Conservation (phyloP, 805 yeast species). For the Kodamaea lidongshanica region DNA sequence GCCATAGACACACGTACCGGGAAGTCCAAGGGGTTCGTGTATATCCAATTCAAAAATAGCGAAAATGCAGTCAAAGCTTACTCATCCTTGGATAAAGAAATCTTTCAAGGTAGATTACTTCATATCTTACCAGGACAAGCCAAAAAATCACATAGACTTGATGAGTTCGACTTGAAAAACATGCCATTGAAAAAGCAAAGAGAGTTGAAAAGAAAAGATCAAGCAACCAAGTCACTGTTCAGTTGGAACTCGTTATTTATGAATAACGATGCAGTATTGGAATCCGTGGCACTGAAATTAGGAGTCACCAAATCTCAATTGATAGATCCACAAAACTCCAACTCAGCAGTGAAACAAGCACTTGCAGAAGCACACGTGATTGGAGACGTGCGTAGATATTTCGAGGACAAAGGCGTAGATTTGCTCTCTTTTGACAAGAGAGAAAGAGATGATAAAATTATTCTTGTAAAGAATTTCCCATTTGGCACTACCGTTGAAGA, state of each 20-base stretch:
- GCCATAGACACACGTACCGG: slow-evolving; percentile 90
- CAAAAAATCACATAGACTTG: slow-evolving; percentile 75
- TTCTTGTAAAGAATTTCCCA: slow-evolving; percentile 86
- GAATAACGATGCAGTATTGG: slow-evolving; percentile 87
- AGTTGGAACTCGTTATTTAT: slow-evolving; percentile 92
- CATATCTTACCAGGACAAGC: slow-evolving; percentile 84
- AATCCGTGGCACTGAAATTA: slow-evolving; percentile 76
- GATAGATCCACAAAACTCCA: slow-evolving; percentile 80
- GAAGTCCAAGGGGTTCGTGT: slow-evolving; percentile 87
- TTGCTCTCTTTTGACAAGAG: slow-evolving; percentile 57
- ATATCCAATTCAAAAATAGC: slow-evolving; percentile 62
- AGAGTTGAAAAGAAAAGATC: slow-evolving; percentile 74
- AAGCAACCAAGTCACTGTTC: slow-evolving; percentile 81
- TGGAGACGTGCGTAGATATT: slow-evolving; percentile 82
- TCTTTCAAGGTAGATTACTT: slow-evolving; percentile 88
- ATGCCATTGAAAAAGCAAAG: slow-evolving; percentile 88
- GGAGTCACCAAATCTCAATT: slow-evolving; percentile 80
- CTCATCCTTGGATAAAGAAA: slow-evolving; percentile 69
- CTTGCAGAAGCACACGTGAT: slow-evolving; percentile 95
- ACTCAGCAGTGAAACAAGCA: slow-evolving; percentile 93
- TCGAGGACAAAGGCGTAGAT: slow-evolving; percentile 82
- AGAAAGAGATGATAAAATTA: slow-evolving; percentile 73
- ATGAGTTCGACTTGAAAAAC: slow-evolving; percentile 86
- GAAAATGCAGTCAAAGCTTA: slow-evolving; percentile 75
- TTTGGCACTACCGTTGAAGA: slow-evolving; percentile 79